These are phyloP conservation scores for Acanthamoeba lenticulata DNA, from an alignment of 208 protist species.

Conservation along the genomic window DNA sequence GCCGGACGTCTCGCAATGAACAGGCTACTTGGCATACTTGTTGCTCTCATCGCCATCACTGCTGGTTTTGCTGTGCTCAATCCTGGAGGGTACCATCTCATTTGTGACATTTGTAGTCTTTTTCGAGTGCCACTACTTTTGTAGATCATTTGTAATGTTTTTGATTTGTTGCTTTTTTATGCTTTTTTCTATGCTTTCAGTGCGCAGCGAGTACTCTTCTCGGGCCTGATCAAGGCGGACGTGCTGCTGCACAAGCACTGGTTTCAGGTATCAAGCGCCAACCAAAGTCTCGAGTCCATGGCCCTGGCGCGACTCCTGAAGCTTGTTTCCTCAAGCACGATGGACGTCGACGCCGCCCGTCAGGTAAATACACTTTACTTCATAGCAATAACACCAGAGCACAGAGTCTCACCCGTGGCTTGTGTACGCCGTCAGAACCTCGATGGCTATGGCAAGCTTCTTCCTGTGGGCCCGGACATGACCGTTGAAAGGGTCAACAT, in stretches of 20 bases:
- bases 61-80: neutral
- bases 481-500: neutral
- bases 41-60: neutral
- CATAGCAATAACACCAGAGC: too few species aligned
- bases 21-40: neutral
- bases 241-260: slow-evolving; percentile 12
- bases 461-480: neutral
- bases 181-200: neutral
- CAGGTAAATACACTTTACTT: neutral
- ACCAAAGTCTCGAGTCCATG: neutral
- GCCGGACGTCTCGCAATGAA: neutral
- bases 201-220: slow-evolving; percentile 14
- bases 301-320: neutral
- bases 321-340: neutral
- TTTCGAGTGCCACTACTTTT: neutral
- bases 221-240: neutral
- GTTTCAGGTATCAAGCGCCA: neutral
- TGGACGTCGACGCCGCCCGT: neutral
- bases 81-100: neutral
- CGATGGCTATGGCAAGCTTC: neutral
- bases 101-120: neutral
- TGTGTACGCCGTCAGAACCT: too few species aligned
- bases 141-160: too few species aligned
- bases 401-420: too few species aligned
- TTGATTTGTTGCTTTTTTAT: neutral